Conservation (phyloP, 129 eudicot genomes). For the Ambrosia trifida region DNA sequence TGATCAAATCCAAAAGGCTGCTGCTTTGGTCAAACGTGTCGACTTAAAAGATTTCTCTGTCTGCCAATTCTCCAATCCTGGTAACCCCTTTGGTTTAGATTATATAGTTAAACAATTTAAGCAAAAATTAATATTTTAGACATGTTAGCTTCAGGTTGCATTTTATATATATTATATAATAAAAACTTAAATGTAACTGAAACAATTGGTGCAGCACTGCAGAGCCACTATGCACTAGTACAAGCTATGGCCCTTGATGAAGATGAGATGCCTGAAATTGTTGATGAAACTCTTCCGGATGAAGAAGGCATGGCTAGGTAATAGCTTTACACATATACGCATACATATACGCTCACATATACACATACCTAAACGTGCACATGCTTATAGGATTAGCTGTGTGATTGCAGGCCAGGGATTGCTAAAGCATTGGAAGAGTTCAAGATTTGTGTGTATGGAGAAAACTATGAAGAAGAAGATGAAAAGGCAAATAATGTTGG, state of each 20-base stretch:
- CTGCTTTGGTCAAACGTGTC: constrained; percentile 68
- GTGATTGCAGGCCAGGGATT: constrained; percentile 65
- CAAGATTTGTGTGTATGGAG: constrained; percentile 82
- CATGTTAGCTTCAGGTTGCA: constrained; percentile 1
- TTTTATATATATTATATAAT: neutral
- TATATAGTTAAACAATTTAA: neutral
- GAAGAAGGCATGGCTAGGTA: constrained; percentile 96
- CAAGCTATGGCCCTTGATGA: constrained; percentile 97
- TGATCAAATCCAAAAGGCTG: constrained; percentile 70
- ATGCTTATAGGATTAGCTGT: constrained; percentile 7
- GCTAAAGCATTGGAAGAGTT: constrained; percentile 90
- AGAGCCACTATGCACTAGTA: constrained; percentile 88
- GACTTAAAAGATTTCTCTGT: constrained; percentile 88
- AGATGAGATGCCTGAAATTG: constrained; percentile 88
- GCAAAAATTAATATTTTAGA: neutral
- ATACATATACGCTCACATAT: neutral
- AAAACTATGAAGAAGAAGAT: constrained; percentile 57
- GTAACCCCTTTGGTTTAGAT: constrained; percentile 39
- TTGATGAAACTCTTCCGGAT: constrained; percentile 95
- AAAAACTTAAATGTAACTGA: neutral
- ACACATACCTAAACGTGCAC: neutral
- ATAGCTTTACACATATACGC: neutral
- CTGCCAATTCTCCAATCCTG: constrained; percentile 96
- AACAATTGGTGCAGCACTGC: constrained; percentile 62
- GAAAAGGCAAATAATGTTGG: constrained; percentile 33